Percentiles rank a stretch among this genome's conserved stretches.
phyloP scores from a whole-genome alignment of 768 basidiomycete genomes.

The Tricholomella constricta region DNA sequence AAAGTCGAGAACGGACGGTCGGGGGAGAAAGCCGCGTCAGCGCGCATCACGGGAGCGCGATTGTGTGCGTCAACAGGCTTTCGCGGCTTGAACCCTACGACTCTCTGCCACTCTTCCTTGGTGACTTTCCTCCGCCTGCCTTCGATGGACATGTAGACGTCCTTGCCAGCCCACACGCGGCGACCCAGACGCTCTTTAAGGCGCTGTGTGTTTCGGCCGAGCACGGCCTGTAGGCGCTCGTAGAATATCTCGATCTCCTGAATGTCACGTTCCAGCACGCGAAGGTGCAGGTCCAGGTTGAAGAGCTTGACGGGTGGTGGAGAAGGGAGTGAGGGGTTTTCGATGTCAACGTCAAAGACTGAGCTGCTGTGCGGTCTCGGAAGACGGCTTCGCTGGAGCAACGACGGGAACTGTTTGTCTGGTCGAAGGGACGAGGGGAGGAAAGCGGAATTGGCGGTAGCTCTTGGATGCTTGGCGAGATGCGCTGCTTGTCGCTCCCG shows the following conservation, averaged over 20 bases:
- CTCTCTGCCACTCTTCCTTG: constrained; percentile 48
- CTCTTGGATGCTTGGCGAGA: background rate
- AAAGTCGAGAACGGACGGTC: constrained; percentile 1
- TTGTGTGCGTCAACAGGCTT: constrained; percentile 9
- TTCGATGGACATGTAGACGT: constrained; percentile 49
- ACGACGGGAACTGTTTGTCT: background rate
- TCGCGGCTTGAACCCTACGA: constrained; percentile 49
- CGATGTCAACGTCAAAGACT: constrained; percentile 40
- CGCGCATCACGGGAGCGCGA: background rate
- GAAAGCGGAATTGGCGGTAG: background rate
- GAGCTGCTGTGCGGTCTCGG: constrained; percentile 10
- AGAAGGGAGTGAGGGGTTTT: constrained; percentile 23
- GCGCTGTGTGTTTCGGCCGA: constrained; percentile 57
- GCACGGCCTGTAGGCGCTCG: constrained; percentile 38
- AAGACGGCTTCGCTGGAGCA: constrained; percentile 9
- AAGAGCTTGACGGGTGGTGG: constrained; percentile 39
- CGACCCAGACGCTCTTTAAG: constrained; percentile 78
- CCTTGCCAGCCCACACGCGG: constrained; percentile 65
- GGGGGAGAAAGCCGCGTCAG: background rate
- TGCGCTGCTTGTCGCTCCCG: background rate
- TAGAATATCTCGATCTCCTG: constrained; percentile 49
- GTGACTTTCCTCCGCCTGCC: constrained; percentile 34
- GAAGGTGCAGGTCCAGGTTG: constrained; percentile 56
- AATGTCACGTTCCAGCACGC: constrained; percentile 56
- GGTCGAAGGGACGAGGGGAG: constrained; percentile 1